Conservation (phyloP, 345 rosid genomes). For the Aurinia saxatilis region DNA sequence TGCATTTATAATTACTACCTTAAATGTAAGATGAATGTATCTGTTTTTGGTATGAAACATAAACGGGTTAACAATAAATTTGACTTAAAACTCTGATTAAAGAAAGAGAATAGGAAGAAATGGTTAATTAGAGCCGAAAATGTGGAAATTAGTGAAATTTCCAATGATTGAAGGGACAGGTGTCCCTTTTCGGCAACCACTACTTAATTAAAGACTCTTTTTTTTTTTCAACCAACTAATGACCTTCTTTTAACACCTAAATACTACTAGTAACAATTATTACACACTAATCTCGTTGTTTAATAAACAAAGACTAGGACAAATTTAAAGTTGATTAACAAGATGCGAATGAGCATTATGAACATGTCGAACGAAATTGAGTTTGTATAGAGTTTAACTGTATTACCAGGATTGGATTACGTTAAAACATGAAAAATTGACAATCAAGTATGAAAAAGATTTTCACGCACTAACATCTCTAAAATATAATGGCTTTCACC, state of each 20-base stretch:
- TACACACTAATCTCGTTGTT: too few relatives aligned
- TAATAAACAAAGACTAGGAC: too few relatives aligned
- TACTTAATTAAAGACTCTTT: background rate
- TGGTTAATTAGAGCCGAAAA: background rate
- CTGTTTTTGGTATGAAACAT: background rate
- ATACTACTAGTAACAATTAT: background rate
- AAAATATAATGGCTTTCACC: too few relatives aligned
- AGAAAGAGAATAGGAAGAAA: background rate
- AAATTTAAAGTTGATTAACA: too few relatives aligned
- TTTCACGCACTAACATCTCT: too few relatives aligned
- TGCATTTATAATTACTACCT: too few relatives aligned
- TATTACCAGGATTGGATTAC: too few relatives aligned
- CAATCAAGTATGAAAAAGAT: too few relatives aligned
- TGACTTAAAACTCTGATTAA: background rate
- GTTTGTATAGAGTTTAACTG: too few relatives aligned
- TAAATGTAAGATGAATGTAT: background rate
- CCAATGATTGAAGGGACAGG: constrained; percentile 11
- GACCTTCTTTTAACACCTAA: background rate
- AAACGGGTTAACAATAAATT: background rate
- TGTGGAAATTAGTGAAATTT: constrained; percentile 16
- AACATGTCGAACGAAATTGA: too few relatives aligned
- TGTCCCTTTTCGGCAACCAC: constrained; percentile 8
- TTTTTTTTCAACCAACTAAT: background rate
- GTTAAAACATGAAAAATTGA: too few relatives aligned
- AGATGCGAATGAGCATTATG: too few relatives aligned